Percentiles rank a stretch among this genome's conserved stretches.
Conservation (phyloP, 495 filamentous ascomycete species). For the Annulohypoxylon nitens region DNA sequence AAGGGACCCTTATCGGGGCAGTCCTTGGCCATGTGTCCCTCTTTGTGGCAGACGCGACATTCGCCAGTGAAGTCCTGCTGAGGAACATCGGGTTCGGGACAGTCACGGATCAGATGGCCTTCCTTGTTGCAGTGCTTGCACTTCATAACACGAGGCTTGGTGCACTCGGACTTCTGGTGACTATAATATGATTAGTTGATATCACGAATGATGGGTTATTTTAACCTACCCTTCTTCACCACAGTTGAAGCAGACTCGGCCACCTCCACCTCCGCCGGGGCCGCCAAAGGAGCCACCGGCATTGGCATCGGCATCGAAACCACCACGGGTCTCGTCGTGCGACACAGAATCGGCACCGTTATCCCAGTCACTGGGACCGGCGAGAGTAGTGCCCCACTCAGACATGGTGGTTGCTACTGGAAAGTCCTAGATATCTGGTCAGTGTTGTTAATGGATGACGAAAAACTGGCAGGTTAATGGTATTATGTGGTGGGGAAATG, state of each 20-base stretch:
- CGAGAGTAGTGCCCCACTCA: slow-evolving; percentile 2
- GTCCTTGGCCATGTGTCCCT: slow-evolving; percentile 75
- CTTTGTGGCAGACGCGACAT: slow-evolving; percentile 79
- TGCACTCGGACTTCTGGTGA: slow-evolving; percentile 66
- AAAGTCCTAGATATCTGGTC: not conserved
- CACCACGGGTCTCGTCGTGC: not conserved
- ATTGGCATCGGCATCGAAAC: not conserved
- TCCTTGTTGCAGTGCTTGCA: slow-evolving; percentile 61
- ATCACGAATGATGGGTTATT: not conserved
- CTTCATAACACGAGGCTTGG: slow-evolving; percentile 53
- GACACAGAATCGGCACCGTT: slow-evolving; percentile 2
- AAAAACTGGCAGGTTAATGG: not conserved
- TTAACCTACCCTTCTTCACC: slow-evolving; percentile 73
- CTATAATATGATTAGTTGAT: slow-evolving; percentile 50
- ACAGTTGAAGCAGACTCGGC: slow-evolving; percentile 81
- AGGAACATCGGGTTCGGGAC: slow-evolving; percentile 69
- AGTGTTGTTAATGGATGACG: not conserved
- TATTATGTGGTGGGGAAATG: not conserved
- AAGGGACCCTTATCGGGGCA: slow-evolving; percentile 76
- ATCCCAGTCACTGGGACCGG: slow-evolving; percentile 1
- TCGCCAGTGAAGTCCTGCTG: slow-evolving; percentile 63
- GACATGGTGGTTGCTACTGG: slow-evolving; percentile 18
- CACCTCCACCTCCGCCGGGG: slow-evolving; percentile 69
- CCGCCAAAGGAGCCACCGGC: slow-evolving; percentile 22
- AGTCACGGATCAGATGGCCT: slow-evolving; percentile 76